Percentiles rank a stretch among this genome's conserved stretches.
Evolutionary conservation across 2,329 filamentous ascomycete species (phyloP).

Genomic region (Aspergillus flavus): DNA sequence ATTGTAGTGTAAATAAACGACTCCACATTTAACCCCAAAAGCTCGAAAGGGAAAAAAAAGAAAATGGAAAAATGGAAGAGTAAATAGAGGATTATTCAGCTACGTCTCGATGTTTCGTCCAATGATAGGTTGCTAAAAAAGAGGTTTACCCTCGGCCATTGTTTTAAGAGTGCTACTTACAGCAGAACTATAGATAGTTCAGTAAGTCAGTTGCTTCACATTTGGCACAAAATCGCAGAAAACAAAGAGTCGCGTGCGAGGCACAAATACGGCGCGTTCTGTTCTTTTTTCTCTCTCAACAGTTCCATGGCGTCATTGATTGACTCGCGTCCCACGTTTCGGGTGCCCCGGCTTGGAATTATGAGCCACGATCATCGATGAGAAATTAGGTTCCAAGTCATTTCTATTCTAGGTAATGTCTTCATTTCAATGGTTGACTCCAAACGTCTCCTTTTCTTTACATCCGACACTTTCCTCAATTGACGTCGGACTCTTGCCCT

Average conservation of each 20-base stretch:
- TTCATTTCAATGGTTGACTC: background rate
- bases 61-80: background rate
- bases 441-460: background rate
- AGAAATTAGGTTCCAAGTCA: slow-evolving; percentile 11
- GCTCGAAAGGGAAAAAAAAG: slow-evolving; percentile 7
- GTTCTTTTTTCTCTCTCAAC: slow-evolving; percentile 6
- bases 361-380: slow-evolving; percentile 19
- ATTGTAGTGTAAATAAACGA: slow-evolving; percentile 28
- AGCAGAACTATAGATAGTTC: background rate
- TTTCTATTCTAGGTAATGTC: slow-evolving; percentile 9
- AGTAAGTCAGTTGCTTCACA: background rate
- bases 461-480: background rate
- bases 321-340: slow-evolving; percentile 37
- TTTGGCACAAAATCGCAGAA: slow-evolving; percentile 1
- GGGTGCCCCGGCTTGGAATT: slow-evolving; percentile 23
- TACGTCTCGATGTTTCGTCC: background rate
- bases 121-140: slow-evolving; percentile 3
- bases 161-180: background rate
- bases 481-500: background rate
- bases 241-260: slow-evolving; percentile 6
- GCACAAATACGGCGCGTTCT: slow-evolving; percentile 15
- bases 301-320: slow-evolving; percentile 32
- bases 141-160: background rate
- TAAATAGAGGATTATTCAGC: slow-evolving; percentile 3
- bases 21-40: slow-evolving; percentile 25